Percentiles rank a stretch among this genome's conserved stretches.
Conservation (phyloP, 805 yeast genomes). For the Henningerozyma blattae region DNA sequence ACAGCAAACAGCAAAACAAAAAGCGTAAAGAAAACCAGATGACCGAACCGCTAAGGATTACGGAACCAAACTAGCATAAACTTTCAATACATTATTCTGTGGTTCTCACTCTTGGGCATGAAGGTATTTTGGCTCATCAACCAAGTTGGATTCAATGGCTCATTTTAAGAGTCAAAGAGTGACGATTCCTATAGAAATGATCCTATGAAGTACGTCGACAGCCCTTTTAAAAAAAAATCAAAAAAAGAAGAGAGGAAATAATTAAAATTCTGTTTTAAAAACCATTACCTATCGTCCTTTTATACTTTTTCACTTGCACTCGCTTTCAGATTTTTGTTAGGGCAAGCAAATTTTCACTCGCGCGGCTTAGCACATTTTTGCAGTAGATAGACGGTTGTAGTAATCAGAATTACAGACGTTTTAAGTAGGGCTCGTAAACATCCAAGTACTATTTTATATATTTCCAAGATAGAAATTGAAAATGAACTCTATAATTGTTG, state of each 20-base stretch:
- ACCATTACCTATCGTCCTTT: background rate
- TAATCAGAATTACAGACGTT: no score
- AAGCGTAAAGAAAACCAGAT: constrained; percentile 35
- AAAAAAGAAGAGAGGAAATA: constrained; percentile 29
- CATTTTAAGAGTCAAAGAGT: constrained; percentile 97
- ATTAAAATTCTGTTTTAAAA: background rate
- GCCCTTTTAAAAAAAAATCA: constrained; percentile 29
- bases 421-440: no score
- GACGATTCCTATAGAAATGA: constrained; percentile 99
- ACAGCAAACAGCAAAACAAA: constrained; percentile 14
- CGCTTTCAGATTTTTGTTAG: no score
- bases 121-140: constrained; percentile 89
- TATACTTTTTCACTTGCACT: no score
- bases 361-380: no score
- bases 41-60: constrained; percentile 85
- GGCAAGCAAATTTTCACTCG: no score
- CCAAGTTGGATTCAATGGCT: constrained; percentile 99
- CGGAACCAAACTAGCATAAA: constrained; percentile 54
- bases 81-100: background rate
- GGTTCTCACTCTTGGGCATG: constrained; percentile 83
- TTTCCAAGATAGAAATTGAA: no score
- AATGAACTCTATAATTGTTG: no score
- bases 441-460: no score
- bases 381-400: no score
- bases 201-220: constrained; percentile 99